A percentile compares a stretch with the other conserved stretches of the same genome.
phyloP scores from a whole-genome alignment of 768 basidiomycete species.

The Lactifluus piperatus region DNA sequence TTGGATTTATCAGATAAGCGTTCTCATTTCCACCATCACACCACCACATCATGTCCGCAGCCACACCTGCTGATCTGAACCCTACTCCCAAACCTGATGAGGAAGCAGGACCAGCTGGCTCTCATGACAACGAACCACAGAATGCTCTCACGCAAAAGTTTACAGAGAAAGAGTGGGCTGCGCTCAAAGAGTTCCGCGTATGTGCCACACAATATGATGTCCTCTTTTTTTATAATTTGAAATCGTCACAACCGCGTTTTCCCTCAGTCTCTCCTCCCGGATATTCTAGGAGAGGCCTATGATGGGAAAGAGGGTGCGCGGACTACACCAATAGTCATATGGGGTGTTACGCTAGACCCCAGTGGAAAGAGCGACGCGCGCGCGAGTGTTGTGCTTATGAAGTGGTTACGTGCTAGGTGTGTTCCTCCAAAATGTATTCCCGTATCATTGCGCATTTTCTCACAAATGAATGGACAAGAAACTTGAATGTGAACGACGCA shows the following conservation, averaged over 20 bases:
- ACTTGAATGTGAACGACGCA: constrained; percentile 42
- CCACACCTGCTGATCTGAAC: not conserved
- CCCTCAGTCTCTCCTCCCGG: constrained; percentile 34
- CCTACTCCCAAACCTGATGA: constrained; percentile 12
- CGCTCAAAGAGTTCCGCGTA: constrained; percentile 61
- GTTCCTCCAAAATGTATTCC: not conserved
- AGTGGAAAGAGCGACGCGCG: constrained; percentile 46
- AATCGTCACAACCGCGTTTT: not conserved
- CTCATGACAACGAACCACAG: constrained; percentile 43
- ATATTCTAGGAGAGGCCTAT: constrained; percentile 50
- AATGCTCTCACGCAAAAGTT: constrained; percentile 63
- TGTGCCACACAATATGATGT: constrained; percentile 22
- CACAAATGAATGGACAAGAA: constrained; percentile 31
- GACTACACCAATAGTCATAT: constrained; percentile 45
- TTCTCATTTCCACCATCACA: not conserved
- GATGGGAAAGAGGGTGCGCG: constrained; percentile 46
- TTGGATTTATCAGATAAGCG: constrained; percentile 8
- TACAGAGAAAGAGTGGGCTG: constrained; percentile 62
- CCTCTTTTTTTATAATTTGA: not conserved
- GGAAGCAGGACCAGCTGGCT: constrained; percentile 7
- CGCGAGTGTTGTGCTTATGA: constrained; percentile 70
- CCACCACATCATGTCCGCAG: constrained; percentile 11
- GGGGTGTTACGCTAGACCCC: constrained; percentile 68
- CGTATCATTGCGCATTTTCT: not conserved
- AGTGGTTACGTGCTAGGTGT: constrained; percentile 72